Percentiles rank a stretch among this genome's conserved stretches.
Evolutionary conservation across 306 rosid species (phyloP).

Genomic region (Pyrus betulifolia): DNA sequence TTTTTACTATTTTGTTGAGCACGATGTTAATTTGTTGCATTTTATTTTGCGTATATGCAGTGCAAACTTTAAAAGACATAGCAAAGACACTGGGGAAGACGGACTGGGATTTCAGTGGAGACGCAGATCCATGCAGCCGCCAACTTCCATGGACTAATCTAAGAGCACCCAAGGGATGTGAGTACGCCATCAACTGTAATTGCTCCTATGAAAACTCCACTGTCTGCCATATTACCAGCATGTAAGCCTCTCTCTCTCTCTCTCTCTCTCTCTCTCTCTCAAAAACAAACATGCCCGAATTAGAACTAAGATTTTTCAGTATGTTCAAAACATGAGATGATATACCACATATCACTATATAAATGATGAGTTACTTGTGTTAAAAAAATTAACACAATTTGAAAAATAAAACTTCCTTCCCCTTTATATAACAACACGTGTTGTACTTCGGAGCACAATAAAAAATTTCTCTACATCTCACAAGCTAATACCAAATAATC

Average conservation of each 20-base stretch:
- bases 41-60: slow-evolving; percentile 15
- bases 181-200: slow-evolving; percentile 36
- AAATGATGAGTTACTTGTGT: neutral
- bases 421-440: no score
- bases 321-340: no score
- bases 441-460: fast-evolving
- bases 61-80: slow-evolving; percentile 32
- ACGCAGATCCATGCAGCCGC: slow-evolving; percentile 46
- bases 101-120: slow-evolving; percentile 31
- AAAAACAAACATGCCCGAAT: no score
- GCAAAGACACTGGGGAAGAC: slow-evolving; percentile 38
- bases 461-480: no score
- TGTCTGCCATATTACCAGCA: slow-evolving; percentile 50
- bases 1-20: no score
- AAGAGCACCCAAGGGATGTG: fast-evolving
- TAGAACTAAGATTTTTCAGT: no score
- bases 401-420: no score
- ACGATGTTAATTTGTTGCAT: neutral
- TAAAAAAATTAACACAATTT: neutral
- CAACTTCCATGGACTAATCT: neutral
- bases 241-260: slow-evolving; percentile 22
- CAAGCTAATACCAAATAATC: no score
- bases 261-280: no score
- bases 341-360: no score
- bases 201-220: slow-evolving; percentile 20